phyloP scores from a whole-genome alignment of 2,329 filamentous ascomycete genomes.

The Diplodia mutila region DNA sequence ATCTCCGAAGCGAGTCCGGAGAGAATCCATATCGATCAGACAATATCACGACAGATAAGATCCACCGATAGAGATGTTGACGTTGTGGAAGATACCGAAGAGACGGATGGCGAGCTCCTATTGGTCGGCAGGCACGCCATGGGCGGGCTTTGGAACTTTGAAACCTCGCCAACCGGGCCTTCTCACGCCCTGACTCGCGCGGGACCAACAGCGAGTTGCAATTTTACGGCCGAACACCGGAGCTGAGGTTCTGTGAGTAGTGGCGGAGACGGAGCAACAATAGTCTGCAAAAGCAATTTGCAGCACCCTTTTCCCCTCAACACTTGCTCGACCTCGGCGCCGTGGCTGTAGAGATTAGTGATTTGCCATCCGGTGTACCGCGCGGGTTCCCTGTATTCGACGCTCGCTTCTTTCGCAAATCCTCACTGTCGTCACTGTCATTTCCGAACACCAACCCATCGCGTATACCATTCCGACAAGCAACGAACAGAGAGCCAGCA shows the following conservation, averaged over 20 bases:
- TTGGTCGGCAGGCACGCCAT: not conserved
- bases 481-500: not conserved
- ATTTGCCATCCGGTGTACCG: not conserved
- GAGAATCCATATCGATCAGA: not conserved
- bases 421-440: not conserved
- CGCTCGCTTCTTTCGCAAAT: not conserved
- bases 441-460: not conserved
- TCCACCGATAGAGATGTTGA: not conserved
- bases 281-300: not conserved
- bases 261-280: not conserved
- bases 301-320: not conserved
- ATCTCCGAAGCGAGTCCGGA: not conserved
- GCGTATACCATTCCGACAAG: not conserved
- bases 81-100: not conserved
- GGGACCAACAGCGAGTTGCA: not conserved
- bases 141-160: not conserved
- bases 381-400: not conserved
- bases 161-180: not conserved
- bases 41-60: not conserved
- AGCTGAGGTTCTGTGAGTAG: not conserved
- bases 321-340: not conserved
- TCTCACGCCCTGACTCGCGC: not conserved
- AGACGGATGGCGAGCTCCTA: not conserved
- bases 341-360: not conserved
- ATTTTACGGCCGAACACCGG: conserved; percentile 20